Conservation (phyloP, 2,329 filamentous ascomycete genomes). For the Aspergillus quadricinctus region DNA sequence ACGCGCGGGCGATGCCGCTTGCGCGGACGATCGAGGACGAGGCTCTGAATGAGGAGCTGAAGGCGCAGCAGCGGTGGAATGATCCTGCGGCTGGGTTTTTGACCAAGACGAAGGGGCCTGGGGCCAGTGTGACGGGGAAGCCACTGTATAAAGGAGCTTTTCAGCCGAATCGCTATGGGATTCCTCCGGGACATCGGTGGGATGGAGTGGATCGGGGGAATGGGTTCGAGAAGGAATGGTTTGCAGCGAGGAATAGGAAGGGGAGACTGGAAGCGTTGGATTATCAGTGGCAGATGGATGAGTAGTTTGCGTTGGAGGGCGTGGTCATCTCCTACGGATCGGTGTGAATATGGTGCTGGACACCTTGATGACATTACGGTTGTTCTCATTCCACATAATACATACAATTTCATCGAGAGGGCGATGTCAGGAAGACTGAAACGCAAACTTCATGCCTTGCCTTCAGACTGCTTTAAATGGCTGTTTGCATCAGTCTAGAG, state of each 20-base stretch:
- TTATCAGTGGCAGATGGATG: conserved; percentile 96
- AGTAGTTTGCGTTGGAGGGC: conserved; percentile 41
- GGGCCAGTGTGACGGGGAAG: conserved; percentile 49
- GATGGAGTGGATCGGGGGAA: conserved; percentile 93
- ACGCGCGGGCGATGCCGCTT: conserved; percentile 77
- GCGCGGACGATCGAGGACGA: conserved; percentile 79
- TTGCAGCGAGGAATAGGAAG: conserved; percentile 76
- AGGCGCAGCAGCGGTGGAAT: conserved; percentile 76
- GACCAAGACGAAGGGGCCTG: conserved; percentile 45
- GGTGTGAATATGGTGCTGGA: neutral
- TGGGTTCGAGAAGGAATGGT: conserved; percentile 90
- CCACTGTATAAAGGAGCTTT: conserved; percentile 75
- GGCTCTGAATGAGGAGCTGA: conserved; percentile 79
- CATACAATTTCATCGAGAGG: neutral
- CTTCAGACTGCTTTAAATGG: neutral
- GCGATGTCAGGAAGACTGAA: neutral
- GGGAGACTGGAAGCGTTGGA: conserved; percentile 74
- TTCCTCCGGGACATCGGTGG: conserved; percentile 88
- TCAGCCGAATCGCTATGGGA: conserved; percentile 88
- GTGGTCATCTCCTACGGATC: neutral
- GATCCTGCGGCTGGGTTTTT: conserved; percentile 86
- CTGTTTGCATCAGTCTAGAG: neutral
- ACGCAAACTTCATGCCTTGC: neutral
- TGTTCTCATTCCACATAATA: neutral
- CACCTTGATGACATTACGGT: neutral